Conservation (phyloP, 192 early-diverging fungal genomes). For the Gonapodya prolifera region DNA sequence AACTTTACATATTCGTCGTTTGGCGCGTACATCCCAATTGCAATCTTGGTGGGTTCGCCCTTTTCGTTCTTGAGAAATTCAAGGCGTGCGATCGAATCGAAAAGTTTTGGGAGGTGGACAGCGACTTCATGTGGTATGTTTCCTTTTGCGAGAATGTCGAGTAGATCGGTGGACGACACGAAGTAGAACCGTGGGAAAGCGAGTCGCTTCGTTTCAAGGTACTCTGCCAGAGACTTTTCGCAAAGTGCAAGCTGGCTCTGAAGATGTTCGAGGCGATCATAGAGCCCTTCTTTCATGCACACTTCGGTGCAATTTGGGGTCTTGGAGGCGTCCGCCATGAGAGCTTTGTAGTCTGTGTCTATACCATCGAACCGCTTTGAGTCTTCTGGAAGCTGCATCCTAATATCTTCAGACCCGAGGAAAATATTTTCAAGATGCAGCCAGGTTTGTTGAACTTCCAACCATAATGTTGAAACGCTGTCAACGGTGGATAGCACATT, state of each 20-base stretch:
- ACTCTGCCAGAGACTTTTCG: conserved; percentile 53
- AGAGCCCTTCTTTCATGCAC: conserved; percentile 42
- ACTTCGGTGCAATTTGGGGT: conserved; percentile 45
- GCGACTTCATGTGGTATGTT: conserved; percentile 47
- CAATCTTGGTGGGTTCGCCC: conserved; percentile 37
- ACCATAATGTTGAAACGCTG: conserved; percentile 38
- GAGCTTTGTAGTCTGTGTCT: conserved; percentile 38
- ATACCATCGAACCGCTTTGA: conserved; percentile 48
- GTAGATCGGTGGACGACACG: conserved; percentile 44
- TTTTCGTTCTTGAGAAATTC: conserved; percentile 31
- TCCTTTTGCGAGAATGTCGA: conserved; percentile 53
- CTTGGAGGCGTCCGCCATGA: conserved; percentile 40
- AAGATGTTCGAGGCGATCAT: conserved; percentile 35
- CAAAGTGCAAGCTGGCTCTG: conserved; percentile 47
- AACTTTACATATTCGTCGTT: conserved; percentile 50
- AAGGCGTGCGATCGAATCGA: conserved; percentile 39
- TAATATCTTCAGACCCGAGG: conserved; percentile 51
- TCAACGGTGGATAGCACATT: conserved; percentile 45
- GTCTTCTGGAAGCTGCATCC: conserved; percentile 50
- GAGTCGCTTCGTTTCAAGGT: conserved; percentile 48
- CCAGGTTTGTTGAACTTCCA: conserved; percentile 56
- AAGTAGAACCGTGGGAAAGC: conserved; percentile 57
- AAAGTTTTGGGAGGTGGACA: conserved; percentile 44
- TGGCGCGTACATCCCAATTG: conserved; percentile 47
- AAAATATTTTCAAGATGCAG: conserved; percentile 53